Evolutionary conservation across 805 yeast genomes (phyloP).

Genomic region (Wickerhamomyces silvicola): DNA sequence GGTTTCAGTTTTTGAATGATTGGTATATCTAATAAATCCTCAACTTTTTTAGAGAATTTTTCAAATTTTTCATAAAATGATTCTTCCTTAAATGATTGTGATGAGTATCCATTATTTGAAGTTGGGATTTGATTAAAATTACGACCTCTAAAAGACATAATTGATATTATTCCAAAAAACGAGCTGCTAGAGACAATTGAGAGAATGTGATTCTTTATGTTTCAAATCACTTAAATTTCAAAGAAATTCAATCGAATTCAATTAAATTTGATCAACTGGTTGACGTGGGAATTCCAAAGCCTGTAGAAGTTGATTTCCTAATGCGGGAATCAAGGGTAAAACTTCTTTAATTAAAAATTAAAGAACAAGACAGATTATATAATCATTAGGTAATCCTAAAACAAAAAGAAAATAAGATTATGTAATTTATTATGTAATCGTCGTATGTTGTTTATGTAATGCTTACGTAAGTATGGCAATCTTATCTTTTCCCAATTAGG

Average conservation of each 20-base stretch:
- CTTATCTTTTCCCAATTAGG: too few species aligned
- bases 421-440: too few species aligned
- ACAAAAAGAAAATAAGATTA: too few species aligned
- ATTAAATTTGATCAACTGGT: not conserved
- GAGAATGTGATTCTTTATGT: not conserved
- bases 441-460: too few species aligned
- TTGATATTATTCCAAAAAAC: not conserved
- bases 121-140: slow-evolving; percentile 23
- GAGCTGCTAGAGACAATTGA: not conserved
- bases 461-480: too few species aligned
- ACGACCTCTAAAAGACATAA: slow-evolving; percentile 21
- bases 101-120: slow-evolving; percentile 4
- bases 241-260: too few species aligned
- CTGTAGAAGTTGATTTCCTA: too few species aligned
- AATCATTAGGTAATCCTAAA: too few species aligned
- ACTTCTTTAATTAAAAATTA: not conserved
- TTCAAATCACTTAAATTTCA: too few species aligned
- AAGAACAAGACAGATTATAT: not conserved
- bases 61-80: slow-evolving; percentile 35
- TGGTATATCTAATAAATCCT: slow-evolving; percentile 45
- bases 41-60: slow-evolving; percentile 44
- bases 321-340: too few species aligned
- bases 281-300: slow-evolving; percentile 9
- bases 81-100: too few species aligned
- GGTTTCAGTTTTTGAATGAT: slow-evolving; percentile 48